A percentile compares a stretch with the other conserved stretches of the same genome.
Evolutionary conservation across 2,329 filamentous ascomycete species (phyloP).

Genomic region (Ciborinia camelliae): DNA sequence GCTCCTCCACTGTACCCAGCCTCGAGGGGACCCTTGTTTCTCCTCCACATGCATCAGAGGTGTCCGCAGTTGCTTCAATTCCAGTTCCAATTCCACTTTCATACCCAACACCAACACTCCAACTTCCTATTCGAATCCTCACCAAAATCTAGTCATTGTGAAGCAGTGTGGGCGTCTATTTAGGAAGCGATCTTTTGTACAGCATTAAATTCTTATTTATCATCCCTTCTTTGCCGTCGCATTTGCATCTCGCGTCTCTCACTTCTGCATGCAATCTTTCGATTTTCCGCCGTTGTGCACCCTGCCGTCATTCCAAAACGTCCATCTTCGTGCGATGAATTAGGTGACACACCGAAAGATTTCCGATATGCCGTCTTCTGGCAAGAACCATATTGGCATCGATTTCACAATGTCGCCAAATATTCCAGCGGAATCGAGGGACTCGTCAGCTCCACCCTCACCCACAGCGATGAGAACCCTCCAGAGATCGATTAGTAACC

Average conservation of each 20-base stretch:
- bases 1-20: too few species aligned
- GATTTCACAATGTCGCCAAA: slow-evolving; percentile 17
- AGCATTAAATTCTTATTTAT: neutral
- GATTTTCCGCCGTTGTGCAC: neutral
- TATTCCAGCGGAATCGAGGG: slow-evolving; percentile 15
- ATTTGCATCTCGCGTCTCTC: neutral
- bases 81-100: neutral
- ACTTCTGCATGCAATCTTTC: neutral
- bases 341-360: slow-evolving; percentile 20
- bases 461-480: slow-evolving; percentile 17
- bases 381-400: slow-evolving; percentile 11
- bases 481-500: slow-evolving; percentile 17
- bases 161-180: neutral
- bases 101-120: slow-evolving; percentile 6
- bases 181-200: neutral
- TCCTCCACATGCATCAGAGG: slow-evolving; percentile 2
- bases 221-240: neutral
- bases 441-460: slow-evolving; percentile 17
- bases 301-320: neutral
- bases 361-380: slow-evolving; percentile 12
- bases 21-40: slow-evolving; percentile 8
- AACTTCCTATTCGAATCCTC: neutral
- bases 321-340: slow-evolving; percentile 10
- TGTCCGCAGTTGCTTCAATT: neutral
- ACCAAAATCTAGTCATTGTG: neutral